Evolutionary conservation across 345 rosid species (phyloP), one percentile per base, ranked within the genome.

Genomic region (Lepidium africanum): DNA sequence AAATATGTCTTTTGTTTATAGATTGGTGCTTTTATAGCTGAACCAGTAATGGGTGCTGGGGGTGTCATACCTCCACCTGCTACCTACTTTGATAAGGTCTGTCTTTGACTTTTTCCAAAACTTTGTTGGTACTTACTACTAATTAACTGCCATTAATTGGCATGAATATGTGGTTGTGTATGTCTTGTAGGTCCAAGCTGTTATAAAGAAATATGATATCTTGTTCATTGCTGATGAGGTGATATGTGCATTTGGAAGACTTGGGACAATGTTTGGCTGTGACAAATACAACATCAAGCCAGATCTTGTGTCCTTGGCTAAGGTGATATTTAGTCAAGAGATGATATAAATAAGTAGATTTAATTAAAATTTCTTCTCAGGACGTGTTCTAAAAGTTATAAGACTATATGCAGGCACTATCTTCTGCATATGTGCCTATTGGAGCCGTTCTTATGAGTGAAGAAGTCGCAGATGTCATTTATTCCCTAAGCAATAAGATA

Each of bases 31-130:
- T 94, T 91, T 79, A 91, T 94, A 3, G 97, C 96, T 21, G 99
- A 91, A 63, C 97, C 96, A 33, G 90, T 94, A 65, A 91, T 94
- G 97, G 96, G 99, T 55, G 97, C 96, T 39, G 97, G 99, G 36
- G 97, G 97, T 37, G 97, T 91, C 59, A 94, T 94, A 65, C 93
- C 84, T 77, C 99, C 97, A 27, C 97, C 96, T 50, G 91, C 89
- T 40, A 87, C 96, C 48, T 91, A 94, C 77, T 91, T 94, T 70
- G 97, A 91, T 5, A 91, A 94, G 96, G 96, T 89, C 67, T 68
- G 39, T 37, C n/a, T n/a, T n/a, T n/a, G n/a, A n/a, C 55, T 27
- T 5, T 4, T 27, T 5, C 51, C 0, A 1, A 43, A 53, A 11
- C 36, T 46, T 74, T 67, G 5, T n/a, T 51, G 2, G 23, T n/a